Base-by-base conservation (phyloP, 257 asterid genomes). In the Scutellaria barbata region DNA sequence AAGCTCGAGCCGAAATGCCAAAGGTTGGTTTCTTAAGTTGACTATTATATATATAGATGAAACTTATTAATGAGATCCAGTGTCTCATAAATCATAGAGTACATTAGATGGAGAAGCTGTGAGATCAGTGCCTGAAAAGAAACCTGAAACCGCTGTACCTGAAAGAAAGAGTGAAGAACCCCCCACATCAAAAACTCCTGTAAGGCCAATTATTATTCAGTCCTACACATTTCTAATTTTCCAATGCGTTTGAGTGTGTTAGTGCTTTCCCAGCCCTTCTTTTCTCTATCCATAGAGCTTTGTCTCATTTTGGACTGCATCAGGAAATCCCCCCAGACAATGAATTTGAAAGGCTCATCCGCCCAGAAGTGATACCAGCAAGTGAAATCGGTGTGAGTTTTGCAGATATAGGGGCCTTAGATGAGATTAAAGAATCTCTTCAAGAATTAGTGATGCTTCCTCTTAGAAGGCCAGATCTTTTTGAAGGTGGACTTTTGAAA, bases 391-490 rank as follows among this genome's bases (percentile, higher is more conserved):
- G 88, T 25, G 90, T 92, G 62, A 88, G 96, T 46, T 92, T 92
- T 75, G 88, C 87, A 51, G 98, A 92, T 72, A 86, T 92, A 41
- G 98, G 96, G 20, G 90, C 98, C 69, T 71, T 92, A 71, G 96
- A 92, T 14, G 98, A 92, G 59, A 84, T 78, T 55, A 92, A 92
- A 76, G 93, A 82, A 69, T 89, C 96, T 46, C 96, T 92, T 62
- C 96, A 89, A 72, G 98, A 92, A 68, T 66, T 92, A 71, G 96
- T 92, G 48, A 89, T 92, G 95, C 87, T 92, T 16, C 98, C 96
- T 0, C 87, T 92, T 13, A 78, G 85, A 78, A 79, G 96, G 61
- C 98, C 96, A 1, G 96, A 92, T 67, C 96, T 92, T 16, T 92
- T 92, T 35, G 83, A 86, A 78, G 98, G 98, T 13, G 94, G 96